Evolutionary conservation across 345 rosid genomes (phyloP).

Genomic region (Gossypium bickii): DNA sequence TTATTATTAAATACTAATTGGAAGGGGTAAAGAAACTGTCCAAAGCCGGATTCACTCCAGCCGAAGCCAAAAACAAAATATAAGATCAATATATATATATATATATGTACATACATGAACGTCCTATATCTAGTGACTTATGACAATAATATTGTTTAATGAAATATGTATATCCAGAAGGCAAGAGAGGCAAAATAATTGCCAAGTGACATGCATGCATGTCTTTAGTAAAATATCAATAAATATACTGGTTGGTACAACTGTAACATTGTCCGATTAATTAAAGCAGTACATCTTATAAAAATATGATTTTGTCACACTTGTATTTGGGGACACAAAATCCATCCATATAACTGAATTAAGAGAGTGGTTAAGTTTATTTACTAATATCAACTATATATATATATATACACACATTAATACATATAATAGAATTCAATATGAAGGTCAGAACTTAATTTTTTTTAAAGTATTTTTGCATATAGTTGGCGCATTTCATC

Average conservation of each 20-base stretch:
- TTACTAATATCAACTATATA: no score
- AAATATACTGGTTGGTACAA: background rate
- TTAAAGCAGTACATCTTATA: background rate
- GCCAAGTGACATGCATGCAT: conserved; percentile 1
- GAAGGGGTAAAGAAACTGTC: no score
- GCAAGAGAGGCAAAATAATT: background rate
- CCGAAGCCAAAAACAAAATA: no score
- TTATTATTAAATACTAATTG: no score
- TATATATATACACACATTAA: no score
- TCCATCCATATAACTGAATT: background rate
- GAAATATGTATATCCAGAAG: background rate
- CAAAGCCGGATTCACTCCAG: no score
- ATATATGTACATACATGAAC: background rate
- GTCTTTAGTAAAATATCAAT: background rate
- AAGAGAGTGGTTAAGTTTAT: no score
- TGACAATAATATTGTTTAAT: background rate
- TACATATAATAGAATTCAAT: no score
- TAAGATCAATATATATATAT: no score
- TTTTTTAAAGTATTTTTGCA: no score
- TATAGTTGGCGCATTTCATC: no score
- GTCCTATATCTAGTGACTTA: background rate
- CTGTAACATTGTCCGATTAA: background rate
- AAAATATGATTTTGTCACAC: background rate
- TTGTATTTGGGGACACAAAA: background rate
- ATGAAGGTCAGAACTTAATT: no score